Evolutionary conservation across 2,329 filamentous ascomycete genomes (phyloP), one percentile per base, ranked within the genome.

Genomic region (Ophiostoma populinum): DNA sequence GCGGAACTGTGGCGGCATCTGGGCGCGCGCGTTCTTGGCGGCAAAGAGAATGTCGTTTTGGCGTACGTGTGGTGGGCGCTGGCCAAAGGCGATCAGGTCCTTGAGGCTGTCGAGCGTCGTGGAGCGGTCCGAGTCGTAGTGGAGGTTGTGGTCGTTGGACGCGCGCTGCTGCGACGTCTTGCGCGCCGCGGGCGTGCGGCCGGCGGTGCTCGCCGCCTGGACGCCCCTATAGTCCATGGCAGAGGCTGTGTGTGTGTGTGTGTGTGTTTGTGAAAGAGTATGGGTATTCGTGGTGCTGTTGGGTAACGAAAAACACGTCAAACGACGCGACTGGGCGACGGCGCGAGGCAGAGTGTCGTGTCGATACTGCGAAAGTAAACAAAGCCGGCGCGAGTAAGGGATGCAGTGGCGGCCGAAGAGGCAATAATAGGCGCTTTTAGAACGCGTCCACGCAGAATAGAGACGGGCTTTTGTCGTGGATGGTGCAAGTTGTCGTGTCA

Each of bases 31-130:
- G 24, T 37, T 32, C 25, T 41, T 42, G 11, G 42, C 41, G 2
- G 42, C 39, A 27, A 39, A 35, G 11, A 42, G 19, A 9, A 43
- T 34, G 22, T 41, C 41, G 17, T 40, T 38, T 30, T 87, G 75
- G 6, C 37, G 36, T 7, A 31, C 24, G 5, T 24, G 31, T 9
- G 19, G 17, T 9, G 32, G 22, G 16, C 40, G 40, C 38, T 40
- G 40, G 34, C 34, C 35, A 11, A 40, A 32, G 8, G 38, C 40
- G 41, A 45, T 43, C 13, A 43, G 35, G 35, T 42, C 35, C 24
- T 42, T 42, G 33, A 45, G 40, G 28, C 40, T 42, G 34, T 45
- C 41, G 24, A 45, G 39, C 1, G 43, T 45, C 1, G 41, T 36
- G 2, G 40, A 42, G 10, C 36, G 40, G 25, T 45, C 43, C 31